phyloP scores from a whole-genome alignment of 2,329 filamentous ascomycete genomes.

The Ophiostoma novo-ulmi region DNA sequence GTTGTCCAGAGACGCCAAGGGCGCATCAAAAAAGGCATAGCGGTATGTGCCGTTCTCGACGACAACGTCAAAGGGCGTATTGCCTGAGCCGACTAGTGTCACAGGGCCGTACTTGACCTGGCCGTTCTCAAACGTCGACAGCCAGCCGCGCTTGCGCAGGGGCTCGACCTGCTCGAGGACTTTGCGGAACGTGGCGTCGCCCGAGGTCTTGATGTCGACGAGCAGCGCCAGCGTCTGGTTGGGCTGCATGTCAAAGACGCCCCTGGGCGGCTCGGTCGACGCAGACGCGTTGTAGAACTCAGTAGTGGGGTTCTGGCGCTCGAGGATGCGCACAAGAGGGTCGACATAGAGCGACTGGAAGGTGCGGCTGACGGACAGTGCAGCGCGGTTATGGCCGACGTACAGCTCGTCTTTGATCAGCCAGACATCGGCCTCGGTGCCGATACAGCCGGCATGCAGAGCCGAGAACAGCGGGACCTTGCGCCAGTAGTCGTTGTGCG shows the following conservation, averaged over 20 bases:
- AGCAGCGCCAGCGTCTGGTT: constrained; percentile 55
- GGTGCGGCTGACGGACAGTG: constrained; percentile 52
- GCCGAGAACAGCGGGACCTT: constrained; percentile 60
- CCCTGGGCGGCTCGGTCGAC: constrained; percentile 41
- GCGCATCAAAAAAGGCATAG: constrained; percentile 64
- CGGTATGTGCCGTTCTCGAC: constrained; percentile 49
- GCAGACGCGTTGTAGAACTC: constrained; percentile 38
- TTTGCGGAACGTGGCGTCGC: constrained; percentile 46
- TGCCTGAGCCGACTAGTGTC: constrained; percentile 65
- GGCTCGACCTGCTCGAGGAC: constrained; percentile 54
- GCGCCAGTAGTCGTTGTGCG: constrained; percentile 67
- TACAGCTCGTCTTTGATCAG: constrained; percentile 39
- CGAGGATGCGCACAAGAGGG: constrained; percentile 56
- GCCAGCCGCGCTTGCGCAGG: constrained; percentile 54
- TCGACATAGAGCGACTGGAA: constrained; percentile 60
- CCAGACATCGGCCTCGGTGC: constrained; percentile 67
- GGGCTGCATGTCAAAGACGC: constrained; percentile 53
- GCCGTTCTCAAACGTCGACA: constrained; percentile 49
- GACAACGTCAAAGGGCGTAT: constrained; percentile 54
- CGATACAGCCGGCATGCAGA: constrained; percentile 52
- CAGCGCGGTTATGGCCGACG: constrained; percentile 56
- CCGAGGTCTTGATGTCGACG: constrained; percentile 63
- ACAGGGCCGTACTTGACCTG: constrained; percentile 51
- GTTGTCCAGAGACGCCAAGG: constrained; percentile 42
- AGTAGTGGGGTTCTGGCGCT: constrained; percentile 44